These are phyloP conservation scores for Aegilops sharonensis DNA, from an alignment of 176 grass and related monocot species.

Conservation along the genomic window DNA sequence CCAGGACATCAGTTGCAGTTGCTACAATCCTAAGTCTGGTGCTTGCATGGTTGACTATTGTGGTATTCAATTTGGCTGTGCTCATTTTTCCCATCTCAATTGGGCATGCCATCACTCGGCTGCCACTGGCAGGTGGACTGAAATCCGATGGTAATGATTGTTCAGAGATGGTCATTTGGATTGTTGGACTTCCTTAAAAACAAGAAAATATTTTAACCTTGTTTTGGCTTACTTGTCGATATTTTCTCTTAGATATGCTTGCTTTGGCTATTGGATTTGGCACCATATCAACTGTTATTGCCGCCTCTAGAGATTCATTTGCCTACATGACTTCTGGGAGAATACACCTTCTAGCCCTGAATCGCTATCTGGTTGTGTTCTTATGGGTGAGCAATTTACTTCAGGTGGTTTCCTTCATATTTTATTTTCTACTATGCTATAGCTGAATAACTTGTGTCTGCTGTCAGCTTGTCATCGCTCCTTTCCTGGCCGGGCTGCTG, in stretches of 20 bases:
- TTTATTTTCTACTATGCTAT: slow-evolving; percentile 30
- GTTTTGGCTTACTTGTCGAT: slow-evolving; percentile 5
- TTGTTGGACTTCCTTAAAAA: neutral
- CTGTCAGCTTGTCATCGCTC: slow-evolving; percentile 39
- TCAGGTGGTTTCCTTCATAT: neutral
- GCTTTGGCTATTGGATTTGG: slow-evolving; percentile 35
- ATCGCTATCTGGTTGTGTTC: slow-evolving; percentile 22
- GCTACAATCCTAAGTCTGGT: slow-evolving; percentile 29
- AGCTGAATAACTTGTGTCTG: slow-evolving; percentile 16
- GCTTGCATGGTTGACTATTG: slow-evolving; percentile 33
- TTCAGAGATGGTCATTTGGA: neutral
- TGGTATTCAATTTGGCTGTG: slow-evolving; percentile 41
- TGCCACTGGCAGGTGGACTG: slow-evolving; percentile 32
- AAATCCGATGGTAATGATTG: slow-evolving; percentile 54
- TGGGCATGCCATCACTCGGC: slow-evolving; percentile 40
- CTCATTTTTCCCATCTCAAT: slow-evolving; percentile 40
- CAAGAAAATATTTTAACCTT: slow-evolving; percentile 10
- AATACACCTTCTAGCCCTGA: slow-evolving; percentile 16
- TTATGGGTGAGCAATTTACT: slow-evolving; percentile 42
- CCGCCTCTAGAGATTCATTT: slow-evolving; percentile 24
- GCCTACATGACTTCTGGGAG: slow-evolving; percentile 23
- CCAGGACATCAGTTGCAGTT: slow-evolving; percentile 30
- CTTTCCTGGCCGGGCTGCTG: slow-evolving; percentile 41
- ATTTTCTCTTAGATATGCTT: slow-evolving; percentile 46
- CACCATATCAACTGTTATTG: slow-evolving; percentile 36